Evolutionary conservation across 495 filamentous ascomycete species (phyloP).

Genomic region (Penicillium angulare): DNA sequence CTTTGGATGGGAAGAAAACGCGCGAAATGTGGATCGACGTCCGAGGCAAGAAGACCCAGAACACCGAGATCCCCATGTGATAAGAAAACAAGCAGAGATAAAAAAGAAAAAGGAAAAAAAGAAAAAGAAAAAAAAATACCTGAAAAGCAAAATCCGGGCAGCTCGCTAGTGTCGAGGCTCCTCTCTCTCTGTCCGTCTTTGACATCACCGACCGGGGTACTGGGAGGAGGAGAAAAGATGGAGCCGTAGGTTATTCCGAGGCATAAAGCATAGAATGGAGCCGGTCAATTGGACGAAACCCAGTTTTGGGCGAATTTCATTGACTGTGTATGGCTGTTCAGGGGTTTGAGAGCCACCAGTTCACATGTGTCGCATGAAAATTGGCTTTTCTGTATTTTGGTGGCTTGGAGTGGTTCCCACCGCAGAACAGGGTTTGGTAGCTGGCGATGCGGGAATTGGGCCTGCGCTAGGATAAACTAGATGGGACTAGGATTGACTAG

Average conservation of each 20-base stretch:
- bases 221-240: background rate
- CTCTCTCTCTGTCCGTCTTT: background rate
- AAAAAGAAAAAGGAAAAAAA: constrained; percentile 2
- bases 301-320: background rate
- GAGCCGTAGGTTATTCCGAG: background rate
- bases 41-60: background rate
- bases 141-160: background rate
- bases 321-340: background rate
- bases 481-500: no score
- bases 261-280: background rate
- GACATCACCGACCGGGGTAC: background rate
- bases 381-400: background rate
- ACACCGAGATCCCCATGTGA: background rate
- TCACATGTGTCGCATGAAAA: background rate
- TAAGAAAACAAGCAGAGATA: background rate
- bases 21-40: constrained; percentile 7
- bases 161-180: background rate
- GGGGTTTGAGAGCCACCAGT: background rate
- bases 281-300: background rate
- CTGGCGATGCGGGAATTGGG: background rate
- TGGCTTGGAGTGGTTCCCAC: background rate
- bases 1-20: background rate
- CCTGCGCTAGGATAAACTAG: no score
- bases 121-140: background rate
- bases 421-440: background rate